Evolutionary conservation across 83 land plant species (phyloP), one percentile per base, ranked within the genome.

Genomic region (Isoetes engelmannii): DNA sequence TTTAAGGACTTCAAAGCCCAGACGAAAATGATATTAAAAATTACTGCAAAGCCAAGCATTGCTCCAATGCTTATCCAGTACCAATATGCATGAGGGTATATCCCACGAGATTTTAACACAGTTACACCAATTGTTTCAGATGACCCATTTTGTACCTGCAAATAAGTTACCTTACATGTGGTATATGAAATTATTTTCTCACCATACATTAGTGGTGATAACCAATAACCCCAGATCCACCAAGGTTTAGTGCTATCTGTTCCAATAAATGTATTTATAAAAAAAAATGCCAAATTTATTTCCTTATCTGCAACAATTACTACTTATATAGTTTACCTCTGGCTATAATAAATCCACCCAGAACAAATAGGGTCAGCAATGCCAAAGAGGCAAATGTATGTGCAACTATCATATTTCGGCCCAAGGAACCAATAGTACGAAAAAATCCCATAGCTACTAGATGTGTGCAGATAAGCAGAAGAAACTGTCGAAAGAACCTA

Each of bases 21-120:
- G 4, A 65, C 64, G 45, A 67, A 75, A 17, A 55, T 43, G 45
- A 72, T 12, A 56, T 75, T 79, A 65, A 63, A 79, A 5, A 75
- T 43, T 59, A 75, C 5, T 6, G 65, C 41, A 44, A 75, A 74
- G n/a, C 81, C 81, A 0, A 17, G 37, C 3, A 79, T 61, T 4
- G 80, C 81, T 7, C 70, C 79, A 9, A 77, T 67, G 5, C 63
- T 45, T 46, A 77, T 63, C 79, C 76, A 77, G 48, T 72, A 77
- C 79, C 79, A 77, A 57, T 65, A 72, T 15, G 45, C 69, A 48
- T 72, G 12, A 0, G 48, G 46, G 47, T 65, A 72, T 48, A 77
- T 47, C 21, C 71, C 79, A 63, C 77, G 61, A 42, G 79, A 71
- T 44, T 47, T 59, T 6, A 77, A 48, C 62, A 59, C 62, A 12